Percentiles rank a stretch among this genome's conserved stretches.
phyloP scores from a whole-genome alignment of 164 flowering plant genomes.

The Berberis vulgaris region DNA sequence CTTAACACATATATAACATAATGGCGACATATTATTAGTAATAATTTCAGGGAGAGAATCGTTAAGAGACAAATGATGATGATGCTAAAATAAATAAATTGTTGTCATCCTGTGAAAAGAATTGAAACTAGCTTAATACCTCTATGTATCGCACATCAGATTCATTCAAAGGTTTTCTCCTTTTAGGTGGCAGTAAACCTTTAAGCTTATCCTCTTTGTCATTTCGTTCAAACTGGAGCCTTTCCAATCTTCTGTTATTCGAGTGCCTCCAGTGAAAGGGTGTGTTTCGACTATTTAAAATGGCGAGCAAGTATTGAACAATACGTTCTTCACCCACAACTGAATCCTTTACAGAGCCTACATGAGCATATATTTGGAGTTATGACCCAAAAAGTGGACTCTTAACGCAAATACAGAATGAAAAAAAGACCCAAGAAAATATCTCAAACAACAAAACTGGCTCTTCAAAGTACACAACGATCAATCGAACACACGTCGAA shows the following conservation, averaged over 20 bases:
- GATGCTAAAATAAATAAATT: background rate
- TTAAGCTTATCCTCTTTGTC: conserved; percentile 33
- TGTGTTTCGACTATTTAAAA: conserved; percentile 65
- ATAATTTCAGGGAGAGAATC: too few species aligned
- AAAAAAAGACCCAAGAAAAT: too few species aligned
- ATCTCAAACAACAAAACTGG: too few species aligned
- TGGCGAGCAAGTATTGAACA: conserved; percentile 74
- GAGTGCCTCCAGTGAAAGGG: conserved; percentile 82
- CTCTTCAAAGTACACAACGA: too few species aligned
- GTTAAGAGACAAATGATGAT: too few species aligned
- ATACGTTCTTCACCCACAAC: conserved; percentile 96
- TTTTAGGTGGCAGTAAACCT: conserved; percentile 36
- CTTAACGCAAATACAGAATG: too few species aligned
- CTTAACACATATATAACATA: too few species aligned
- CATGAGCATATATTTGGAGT: background rate
- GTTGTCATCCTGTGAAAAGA: background rate
- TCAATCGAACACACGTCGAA: too few species aligned
- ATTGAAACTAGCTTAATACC: conserved; percentile 26
- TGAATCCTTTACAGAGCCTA: conserved; percentile 90
- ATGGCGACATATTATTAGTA: too few species aligned
- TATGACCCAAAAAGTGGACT: too few species aligned
- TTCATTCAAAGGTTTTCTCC: conserved; percentile 27
- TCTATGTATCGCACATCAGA: conserved; percentile 49
- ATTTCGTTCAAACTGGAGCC: conserved; percentile 16
- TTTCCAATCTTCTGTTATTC: conserved; percentile 33